Base-by-base conservation (phyloP, 129 eudicot genomes). In the Helichrysum umbraculigerum region DNA sequence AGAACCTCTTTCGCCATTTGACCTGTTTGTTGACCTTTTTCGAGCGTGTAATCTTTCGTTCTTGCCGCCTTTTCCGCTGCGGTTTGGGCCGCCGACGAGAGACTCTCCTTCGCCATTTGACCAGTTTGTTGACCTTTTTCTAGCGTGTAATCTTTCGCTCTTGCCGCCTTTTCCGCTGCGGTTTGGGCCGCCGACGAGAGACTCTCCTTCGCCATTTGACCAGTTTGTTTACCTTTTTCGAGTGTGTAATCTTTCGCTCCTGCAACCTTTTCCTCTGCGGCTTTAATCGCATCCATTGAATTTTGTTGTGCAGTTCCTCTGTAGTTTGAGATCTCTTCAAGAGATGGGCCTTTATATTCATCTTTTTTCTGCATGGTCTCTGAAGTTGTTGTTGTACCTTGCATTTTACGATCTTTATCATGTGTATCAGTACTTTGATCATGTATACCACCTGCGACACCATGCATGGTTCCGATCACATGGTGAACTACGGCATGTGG, bases 291-390 rank as follows among this genome's bases (percentile, higher is more conserved):
- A 8, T 85, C 87, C 79, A 86, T 74, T 0, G 97, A 91, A 47
- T 83, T 91, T 66, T 88, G 86, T 57, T 91, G 97, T 7, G 92
- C 97, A 29, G 63, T 71, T 59, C 78, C 86, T 56, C 92, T 81
- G 7, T 65, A 56, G 67, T 70, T 67, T 0, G 86, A 50, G 1
- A 85, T 85, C 15, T 91, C 97, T 22, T 85, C 90, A 67, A 87
- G 78, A 1, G 91, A 78, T 52, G 78, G 79, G 74, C 59, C 83
- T 56, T 72, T 28, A 17, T 44, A 6, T 65, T 76, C 68, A 0
- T 25, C 54, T 21, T 32, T 29, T 37, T 37, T 30, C 41, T 52
- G 62, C 78, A 42, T 64, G 69, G 56, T 60, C n/a, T 74, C 47
- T 61, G 73, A 51, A 34, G 54, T 71, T 51, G 47, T 8, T 7